phyloP scores from a whole-genome alignment of 2,329 filamentous ascomycete genomes.

The Diplodia sapinea region DNA sequence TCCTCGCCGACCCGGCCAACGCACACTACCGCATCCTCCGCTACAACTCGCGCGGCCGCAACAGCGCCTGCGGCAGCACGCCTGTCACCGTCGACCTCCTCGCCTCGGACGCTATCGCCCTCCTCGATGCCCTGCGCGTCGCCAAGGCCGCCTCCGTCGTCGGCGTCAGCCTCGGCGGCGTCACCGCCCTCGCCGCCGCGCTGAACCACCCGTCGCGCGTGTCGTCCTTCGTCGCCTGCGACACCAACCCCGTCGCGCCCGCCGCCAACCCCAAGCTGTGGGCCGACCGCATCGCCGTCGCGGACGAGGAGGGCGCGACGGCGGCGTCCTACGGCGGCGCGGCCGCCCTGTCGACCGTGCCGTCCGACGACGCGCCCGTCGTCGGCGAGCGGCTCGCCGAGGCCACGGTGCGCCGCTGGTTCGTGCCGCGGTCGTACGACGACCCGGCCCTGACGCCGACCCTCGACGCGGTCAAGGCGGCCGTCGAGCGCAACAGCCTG shows the following conservation, averaged over 20 bases:
- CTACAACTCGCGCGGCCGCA: slow-evolving; percentile 76
- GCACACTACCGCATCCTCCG: slow-evolving; percentile 75
- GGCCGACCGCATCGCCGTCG: slow-evolving; percentile 74
- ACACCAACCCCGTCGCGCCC: slow-evolving; percentile 77
- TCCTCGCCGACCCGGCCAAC: slow-evolving; percentile 61
- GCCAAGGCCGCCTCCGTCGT: slow-evolving; percentile 69
- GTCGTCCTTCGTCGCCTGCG: slow-evolving; percentile 71
- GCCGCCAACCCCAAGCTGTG: slow-evolving; percentile 78
- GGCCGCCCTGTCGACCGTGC: background rate
- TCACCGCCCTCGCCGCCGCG: slow-evolving; percentile 75
- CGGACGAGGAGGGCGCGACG: slow-evolving; percentile 60
- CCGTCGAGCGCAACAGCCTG: slow-evolving; percentile 73
- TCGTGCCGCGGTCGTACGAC: slow-evolving; percentile 66
- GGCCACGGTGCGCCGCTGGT: slow-evolving; percentile 78
- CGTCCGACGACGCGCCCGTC: slow-evolving; percentile 58
- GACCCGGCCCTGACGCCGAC: slow-evolving; percentile 54
- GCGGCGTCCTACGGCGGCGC: slow-evolving; percentile 40
- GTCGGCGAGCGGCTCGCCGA: slow-evolving; percentile 69
- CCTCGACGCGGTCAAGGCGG: slow-evolving; percentile 66
- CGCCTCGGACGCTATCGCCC: slow-evolving; percentile 67
- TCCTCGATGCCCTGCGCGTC: slow-evolving; percentile 74
- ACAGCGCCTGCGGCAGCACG: slow-evolving; percentile 49
- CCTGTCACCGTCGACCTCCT: slow-evolving; percentile 66
- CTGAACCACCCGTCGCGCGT: slow-evolving; percentile 68
- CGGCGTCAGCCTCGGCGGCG: slow-evolving; percentile 82